Conservation (phyloP, 2,329 filamentous ascomycete species). For the Pseudonectria buxi region DNA sequence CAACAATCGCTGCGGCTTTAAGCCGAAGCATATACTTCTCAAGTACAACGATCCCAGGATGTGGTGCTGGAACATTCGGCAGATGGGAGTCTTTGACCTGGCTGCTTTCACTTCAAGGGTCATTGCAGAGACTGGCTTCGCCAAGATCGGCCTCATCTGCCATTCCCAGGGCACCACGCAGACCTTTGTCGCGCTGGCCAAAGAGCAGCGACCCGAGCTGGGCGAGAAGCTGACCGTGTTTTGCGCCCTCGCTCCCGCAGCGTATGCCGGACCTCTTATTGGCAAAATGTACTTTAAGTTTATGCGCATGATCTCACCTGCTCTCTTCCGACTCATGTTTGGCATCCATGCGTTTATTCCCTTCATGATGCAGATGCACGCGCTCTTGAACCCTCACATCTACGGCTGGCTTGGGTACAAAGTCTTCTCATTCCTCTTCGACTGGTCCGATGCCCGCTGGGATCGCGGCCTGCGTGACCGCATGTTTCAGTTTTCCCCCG, state of each 20-base stretch:
- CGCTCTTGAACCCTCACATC: conserved; percentile 53
- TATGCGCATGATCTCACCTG: conserved; percentile 72
- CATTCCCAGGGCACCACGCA: conserved; percentile 92
- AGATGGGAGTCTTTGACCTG: conserved; percentile 88
- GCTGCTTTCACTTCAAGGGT: conserved; percentile 75
- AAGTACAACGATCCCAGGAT: conserved; percentile 74
- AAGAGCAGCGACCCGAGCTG: conserved; percentile 80
- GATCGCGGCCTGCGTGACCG: conserved; percentile 70
- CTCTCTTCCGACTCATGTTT: conserved; percentile 73
- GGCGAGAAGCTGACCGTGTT: conserved; percentile 81
- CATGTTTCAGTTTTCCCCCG: conserved; percentile 87
- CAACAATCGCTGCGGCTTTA: conserved; percentile 85
- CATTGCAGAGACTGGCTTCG: conserved; percentile 73
- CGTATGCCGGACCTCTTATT: conserved; percentile 80
- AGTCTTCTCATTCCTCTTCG: conserved; percentile 84
- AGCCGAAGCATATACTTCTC: conserved; percentile 67
- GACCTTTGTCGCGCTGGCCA: conserved; percentile 79
- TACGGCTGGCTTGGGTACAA: conserved; percentile 82
- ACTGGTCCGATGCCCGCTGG: conserved; percentile 82
- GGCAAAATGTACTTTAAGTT: conserved; percentile 88
- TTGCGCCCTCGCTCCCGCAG: conserved; percentile 83
- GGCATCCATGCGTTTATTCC: conserved; percentile 93
- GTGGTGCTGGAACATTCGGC: conserved; percentile 95
- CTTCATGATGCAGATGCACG: conserved; percentile 82
- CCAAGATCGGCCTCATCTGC: conserved; percentile 73